Percentiles rank a stretch among this genome's conserved stretches.
Evolutionary conservation across 345 rosid species (phyloP).

Genomic region (Salix dunnii): DNA sequence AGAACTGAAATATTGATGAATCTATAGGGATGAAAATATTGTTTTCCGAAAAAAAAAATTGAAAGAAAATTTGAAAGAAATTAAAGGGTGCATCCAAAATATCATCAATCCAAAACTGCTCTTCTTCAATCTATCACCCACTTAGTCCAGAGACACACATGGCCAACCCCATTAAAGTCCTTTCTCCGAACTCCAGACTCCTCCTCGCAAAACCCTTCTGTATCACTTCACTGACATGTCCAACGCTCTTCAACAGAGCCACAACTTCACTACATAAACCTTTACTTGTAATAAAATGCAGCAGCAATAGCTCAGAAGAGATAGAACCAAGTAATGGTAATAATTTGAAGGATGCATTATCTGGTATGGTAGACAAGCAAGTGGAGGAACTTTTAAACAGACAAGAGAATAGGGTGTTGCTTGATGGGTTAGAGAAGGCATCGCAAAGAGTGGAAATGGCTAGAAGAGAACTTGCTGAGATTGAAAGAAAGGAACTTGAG

Average conservation of each 20-base stretch:
- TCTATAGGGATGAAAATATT: too few relatives aligned
- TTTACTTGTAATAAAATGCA: slow-evolving; percentile 27
- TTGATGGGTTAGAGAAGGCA: slow-evolving; percentile 73
- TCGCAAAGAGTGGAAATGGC: slow-evolving; percentile 74
- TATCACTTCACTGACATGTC: slow-evolving; percentile 10
- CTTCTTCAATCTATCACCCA: too few relatives aligned
- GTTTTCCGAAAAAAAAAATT: too few relatives aligned
- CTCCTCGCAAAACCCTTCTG: background rate
- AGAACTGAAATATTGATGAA: too few relatives aligned
- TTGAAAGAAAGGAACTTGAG: slow-evolving; percentile 67
- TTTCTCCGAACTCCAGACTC: background rate
- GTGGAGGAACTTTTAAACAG: slow-evolving; percentile 66
- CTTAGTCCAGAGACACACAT: background rate
- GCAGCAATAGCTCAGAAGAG: slow-evolving; percentile 26
- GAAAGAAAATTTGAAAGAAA: too few relatives aligned
- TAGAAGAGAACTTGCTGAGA: slow-evolving; percentile 62
- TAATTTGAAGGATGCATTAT: slow-evolving; percentile 52
- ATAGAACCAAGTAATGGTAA: slow-evolving; percentile 23
- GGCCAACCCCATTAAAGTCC: background rate
- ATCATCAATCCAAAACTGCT: too few relatives aligned
- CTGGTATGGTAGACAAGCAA: slow-evolving; percentile 57
- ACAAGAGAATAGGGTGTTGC: slow-evolving; percentile 68
- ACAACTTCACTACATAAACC: slow-evolving; percentile 19
- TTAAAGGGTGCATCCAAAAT: too few relatives aligned
- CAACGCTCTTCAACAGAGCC: slow-evolving; percentile 4